Evolutionary conservation across 163 green algal genomes (phyloP), one percentile per base, ranked within the genome.

Genomic region (Scenedesmus sp.): DNA sequence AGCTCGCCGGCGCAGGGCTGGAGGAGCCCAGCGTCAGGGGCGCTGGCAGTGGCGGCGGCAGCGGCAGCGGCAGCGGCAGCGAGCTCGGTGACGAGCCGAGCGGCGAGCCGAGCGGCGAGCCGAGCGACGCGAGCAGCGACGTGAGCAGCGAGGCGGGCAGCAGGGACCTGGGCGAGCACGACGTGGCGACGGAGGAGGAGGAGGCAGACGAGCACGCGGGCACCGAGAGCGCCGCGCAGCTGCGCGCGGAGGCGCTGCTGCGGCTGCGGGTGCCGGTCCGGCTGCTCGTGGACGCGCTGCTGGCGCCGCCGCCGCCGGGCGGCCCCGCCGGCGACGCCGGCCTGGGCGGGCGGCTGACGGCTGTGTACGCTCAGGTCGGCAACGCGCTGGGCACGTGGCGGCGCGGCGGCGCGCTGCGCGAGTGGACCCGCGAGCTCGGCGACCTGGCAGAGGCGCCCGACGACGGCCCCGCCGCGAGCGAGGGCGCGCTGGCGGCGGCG

Each of bases 41-140:
- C 29, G n/a, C 10, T 31, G 26, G 24, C 28, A 47, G 33, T 34
- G 33, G 60, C 33, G 24, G 20, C 60, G 48, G 42, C 63, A 72
- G 36, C 20, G 18, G 36, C 62, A 70, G 62, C 36, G 34, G 34
- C 62, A 54, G 33, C 36, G n/a, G 62, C 62, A 39, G 62, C 53
- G 20, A 22, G 50, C 10, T 62, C 20, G 26, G 53, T 62, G n/a
- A 22, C 50, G 26, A 22, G 18, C 18, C n/a, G n/a, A 36, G 53
- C 53, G 15, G 53, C 53, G 14, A n/a, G n/a, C n/a, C n/a, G n/a
- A n/a, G n/a, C n/a, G n/a, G n/a, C n/a, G n/a, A n/a, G n/a, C n/a
- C n/a, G n/a, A n/a, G n/a, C n/a, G n/a, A n/a, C n/a, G n/a, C n/a
- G n/a, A n/a, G 17, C 53, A 62, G 53, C 50, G 7, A 58, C 50